A percentile compares a stretch with the other conserved stretches of the same genome.
Evolutionary conservation across 2,329 filamentous ascomycete genomes (phyloP).

Genomic region (Botrytis deweyae): DNA sequence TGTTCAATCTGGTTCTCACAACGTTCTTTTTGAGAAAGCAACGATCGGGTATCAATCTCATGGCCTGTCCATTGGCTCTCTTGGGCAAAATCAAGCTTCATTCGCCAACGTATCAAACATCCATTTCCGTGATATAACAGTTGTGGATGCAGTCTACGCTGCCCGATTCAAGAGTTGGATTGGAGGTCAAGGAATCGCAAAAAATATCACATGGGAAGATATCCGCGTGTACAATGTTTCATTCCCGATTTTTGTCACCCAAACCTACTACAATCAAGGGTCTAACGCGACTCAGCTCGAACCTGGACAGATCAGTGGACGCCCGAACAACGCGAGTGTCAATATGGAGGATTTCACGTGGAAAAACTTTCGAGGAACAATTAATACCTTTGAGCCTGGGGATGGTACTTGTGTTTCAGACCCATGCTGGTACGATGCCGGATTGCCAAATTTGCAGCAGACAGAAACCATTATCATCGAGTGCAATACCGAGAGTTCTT

Average conservation of each 20-base stretch:
- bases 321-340: constrained; percentile 44
- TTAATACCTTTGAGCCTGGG: constrained; percentile 45
- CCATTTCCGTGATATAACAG: constrained; percentile 45
- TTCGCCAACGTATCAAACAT: constrained; percentile 46
- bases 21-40: constrained; percentile 43
- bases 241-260: constrained; percentile 49
- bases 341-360: constrained; percentile 46
- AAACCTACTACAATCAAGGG: constrained; percentile 47
- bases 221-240: constrained; percentile 46
- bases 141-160: constrained; percentile 44
- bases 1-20: constrained; percentile 42
- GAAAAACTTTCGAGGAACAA: constrained; percentile 44
- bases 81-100: constrained; percentile 42
- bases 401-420: constrained; percentile 46
- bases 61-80: constrained; percentile 46
- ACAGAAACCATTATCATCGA: constrained; percentile 46
- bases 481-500: constrained; percentile 44
- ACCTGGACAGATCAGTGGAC: constrained; percentile 31
- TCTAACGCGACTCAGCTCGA: constrained; percentile 37
- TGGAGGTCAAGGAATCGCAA: constrained; percentile 45
- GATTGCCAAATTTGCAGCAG: constrained; percentile 42
- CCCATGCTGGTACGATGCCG: constrained; percentile 47
- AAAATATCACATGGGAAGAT: constrained; percentile 47
- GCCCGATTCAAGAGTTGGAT: constrained; percentile 47
- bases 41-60: constrained; percentile 47